Evolutionary conservation across 2,329 filamentous ascomycete genomes (phyloP).

Genomic region (Exutisphaerella laricina): DNA sequence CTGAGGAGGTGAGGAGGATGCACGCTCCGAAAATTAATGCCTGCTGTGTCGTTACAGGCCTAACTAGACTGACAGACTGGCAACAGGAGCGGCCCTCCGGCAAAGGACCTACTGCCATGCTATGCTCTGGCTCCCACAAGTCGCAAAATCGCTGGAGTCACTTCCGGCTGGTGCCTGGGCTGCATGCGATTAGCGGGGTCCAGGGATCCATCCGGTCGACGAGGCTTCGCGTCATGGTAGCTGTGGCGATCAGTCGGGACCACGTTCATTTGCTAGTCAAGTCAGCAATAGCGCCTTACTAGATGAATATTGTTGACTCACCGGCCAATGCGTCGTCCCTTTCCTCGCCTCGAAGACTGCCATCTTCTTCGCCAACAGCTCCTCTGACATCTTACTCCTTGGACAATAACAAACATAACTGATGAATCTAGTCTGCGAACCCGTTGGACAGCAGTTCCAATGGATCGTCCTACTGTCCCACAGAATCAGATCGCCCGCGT

Average conservation of each 20-base stretch:
- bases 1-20: too few relatives aligned
- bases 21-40: too few relatives aligned
- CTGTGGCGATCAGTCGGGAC: conserved; percentile 18
- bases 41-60: too few relatives aligned
- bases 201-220: conserved; percentile 15
- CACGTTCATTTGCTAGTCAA: conserved; percentile 20
- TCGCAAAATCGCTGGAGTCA: conserved; percentile 14
- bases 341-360: conserved; percentile 18
- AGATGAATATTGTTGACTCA: not conserved
- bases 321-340: conserved; percentile 25
- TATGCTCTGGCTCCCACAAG: conserved; percentile 13
- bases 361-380: conserved; percentile 16
- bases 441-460: conserved; percentile 31
- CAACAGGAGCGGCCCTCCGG: too few relatives aligned
- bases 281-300: not conserved
- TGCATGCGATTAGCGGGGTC: conserved; percentile 15
- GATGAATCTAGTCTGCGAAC: conserved; percentile 17
- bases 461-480: conserved; percentile 42
- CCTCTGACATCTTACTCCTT: conserved; percentile 11
- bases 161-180: conserved; percentile 17
- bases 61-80: too few relatives aligned
- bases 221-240: conserved; percentile 16
- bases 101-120: too few relatives aligned
- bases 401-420: conserved; percentile 23
- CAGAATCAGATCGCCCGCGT: conserved; percentile 25